phyloP scores from a whole-genome alignment of 441 rosid genomes.

The Arabidopsis hybrid region DNA sequence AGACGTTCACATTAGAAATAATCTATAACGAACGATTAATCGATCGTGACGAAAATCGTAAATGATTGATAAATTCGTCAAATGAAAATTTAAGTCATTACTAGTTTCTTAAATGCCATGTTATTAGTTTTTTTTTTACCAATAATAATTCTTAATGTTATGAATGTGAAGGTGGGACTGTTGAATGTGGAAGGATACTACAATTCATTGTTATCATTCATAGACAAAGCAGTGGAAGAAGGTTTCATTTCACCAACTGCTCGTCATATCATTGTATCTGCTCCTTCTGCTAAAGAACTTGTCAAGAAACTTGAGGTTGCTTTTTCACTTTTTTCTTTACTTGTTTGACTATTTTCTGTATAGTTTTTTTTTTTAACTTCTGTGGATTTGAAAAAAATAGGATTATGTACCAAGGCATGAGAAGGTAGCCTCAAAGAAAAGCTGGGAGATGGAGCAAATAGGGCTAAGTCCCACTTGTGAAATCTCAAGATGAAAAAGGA shows the following conservation, averaged over 20 bases:
- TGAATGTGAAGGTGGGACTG: conserved; percentile 77
- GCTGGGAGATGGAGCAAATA: conserved; percentile 78
- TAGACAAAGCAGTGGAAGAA: conserved; percentile 96
- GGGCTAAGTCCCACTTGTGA: conserved; percentile 56
- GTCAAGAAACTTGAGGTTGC: conserved; percentile 88
- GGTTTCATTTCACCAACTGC: conserved; percentile 85
- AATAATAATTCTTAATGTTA: too few species aligned
- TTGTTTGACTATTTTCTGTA: background rate
- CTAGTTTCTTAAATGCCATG: too few species aligned
- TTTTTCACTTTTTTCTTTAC: background rate
- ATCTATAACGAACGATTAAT: too few species aligned
- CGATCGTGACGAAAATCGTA: too few species aligned
- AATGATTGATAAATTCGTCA: too few species aligned
- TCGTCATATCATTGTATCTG: conserved; percentile 87
- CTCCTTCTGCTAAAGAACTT: conserved; percentile 73
- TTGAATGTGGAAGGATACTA: conserved; percentile 96
- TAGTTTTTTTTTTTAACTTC: too few species aligned
- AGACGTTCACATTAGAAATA: too few species aligned
- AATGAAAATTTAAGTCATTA: too few species aligned
- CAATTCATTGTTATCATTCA: conserved; percentile 80
- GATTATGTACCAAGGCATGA: conserved; percentile 87
- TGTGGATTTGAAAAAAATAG: conserved; percentile 35
- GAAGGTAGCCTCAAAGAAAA: conserved; percentile 75
- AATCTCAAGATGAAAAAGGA: conserved; percentile 62
- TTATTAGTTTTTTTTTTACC: too few species aligned